Conservation (phyloP, 2,329 filamentous ascomycete genomes). For the Dendrostoma leiphaemia region DNA sequence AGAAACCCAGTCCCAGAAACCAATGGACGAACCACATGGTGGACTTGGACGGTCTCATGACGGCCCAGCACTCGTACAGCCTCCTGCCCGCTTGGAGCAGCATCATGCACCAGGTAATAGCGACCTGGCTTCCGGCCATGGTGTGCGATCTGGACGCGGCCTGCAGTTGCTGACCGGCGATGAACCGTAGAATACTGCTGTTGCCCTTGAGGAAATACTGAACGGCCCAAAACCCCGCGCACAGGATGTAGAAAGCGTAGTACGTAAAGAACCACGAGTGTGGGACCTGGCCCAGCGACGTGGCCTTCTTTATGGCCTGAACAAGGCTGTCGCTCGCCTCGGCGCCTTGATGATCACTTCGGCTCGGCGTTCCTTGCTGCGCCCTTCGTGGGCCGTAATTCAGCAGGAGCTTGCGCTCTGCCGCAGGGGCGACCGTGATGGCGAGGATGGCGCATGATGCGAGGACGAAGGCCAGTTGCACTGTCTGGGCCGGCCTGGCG, state of each 20-base stretch:
- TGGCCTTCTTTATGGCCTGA: slow-evolving; percentile 31
- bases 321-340: slow-evolving; percentile 20
- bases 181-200: slow-evolving; percentile 11
- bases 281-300: slow-evolving; percentile 61
- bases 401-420: slow-evolving; percentile 43
- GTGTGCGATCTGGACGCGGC: slow-evolving; percentile 27
- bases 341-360: background rate
- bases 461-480: slow-evolving; percentile 47
- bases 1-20: slow-evolving; percentile 75
- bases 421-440: slow-evolving; percentile 42
- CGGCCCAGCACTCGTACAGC: slow-evolving; percentile 68
- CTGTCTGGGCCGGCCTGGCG: slow-evolving; percentile 30
- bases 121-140: slow-evolving; percentile 62
- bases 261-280: slow-evolving; percentile 91
- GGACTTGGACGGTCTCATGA: slow-evolving; percentile 66
- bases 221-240: slow-evolving; percentile 71
- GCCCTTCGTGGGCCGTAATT: slow-evolving; percentile 48
- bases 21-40: slow-evolving; percentile 87
- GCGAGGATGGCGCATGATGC: slow-evolving; percentile 38
- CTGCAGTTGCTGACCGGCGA: slow-evolving; percentile 32
- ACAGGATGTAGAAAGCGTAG: slow-evolving; percentile 69
- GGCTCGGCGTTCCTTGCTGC: slow-evolving; percentile 20
- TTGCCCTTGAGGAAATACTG: slow-evolving; percentile 58
- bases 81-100: slow-evolving; percentile 71
- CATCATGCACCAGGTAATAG: slow-evolving; percentile 71